Evolutionary conservation across 169 alveolate species (phyloP).

Genomic region (Neospora caninum): DNA sequence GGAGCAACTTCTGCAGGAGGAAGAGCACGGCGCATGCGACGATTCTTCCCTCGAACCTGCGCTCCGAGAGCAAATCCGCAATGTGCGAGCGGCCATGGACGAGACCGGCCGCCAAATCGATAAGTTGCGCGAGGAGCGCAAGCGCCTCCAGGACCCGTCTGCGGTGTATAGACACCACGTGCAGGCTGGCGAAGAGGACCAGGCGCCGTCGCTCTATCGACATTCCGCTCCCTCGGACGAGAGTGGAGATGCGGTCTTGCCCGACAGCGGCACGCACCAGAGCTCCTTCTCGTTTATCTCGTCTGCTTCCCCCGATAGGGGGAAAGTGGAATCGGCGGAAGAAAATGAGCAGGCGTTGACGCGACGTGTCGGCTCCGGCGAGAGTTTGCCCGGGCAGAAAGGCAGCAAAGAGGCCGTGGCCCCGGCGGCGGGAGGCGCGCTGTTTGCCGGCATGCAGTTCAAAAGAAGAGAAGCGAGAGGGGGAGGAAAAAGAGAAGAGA

Average conservation of each 20-base stretch:
- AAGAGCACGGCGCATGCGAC: too few relatives aligned
- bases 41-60: neutral
- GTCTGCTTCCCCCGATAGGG: too few relatives aligned
- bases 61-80: neutral
- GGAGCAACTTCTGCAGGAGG: constrained; percentile 28
- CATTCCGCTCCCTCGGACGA: too few relatives aligned
- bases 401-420: neutral
- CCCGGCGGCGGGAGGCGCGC: neutral
- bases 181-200: neutral
- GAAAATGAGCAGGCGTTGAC: too few relatives aligned
- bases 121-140: neutral
- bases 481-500: neutral
- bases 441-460: neutral
- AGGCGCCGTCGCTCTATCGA: neutral
- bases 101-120: neutral
- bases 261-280: too few relatives aligned
- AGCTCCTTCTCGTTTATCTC: too few relatives aligned
- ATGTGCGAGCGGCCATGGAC: neutral
- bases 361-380: too few relatives aligned
- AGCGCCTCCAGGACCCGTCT: neutral
- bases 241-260: too few relatives aligned
- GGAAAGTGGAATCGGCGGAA: too few relatives aligned
- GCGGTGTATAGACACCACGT: neutral
- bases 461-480: neutral
- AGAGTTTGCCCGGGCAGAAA: too few relatives aligned